Percentiles rank a stretch among this genome's conserved stretches.
These are phyloP conservation scores for Colletotrichum abscissum DNA, from an alignment of 2,329 filamentous ascomycete species.

Conservation along the genomic window DNA sequence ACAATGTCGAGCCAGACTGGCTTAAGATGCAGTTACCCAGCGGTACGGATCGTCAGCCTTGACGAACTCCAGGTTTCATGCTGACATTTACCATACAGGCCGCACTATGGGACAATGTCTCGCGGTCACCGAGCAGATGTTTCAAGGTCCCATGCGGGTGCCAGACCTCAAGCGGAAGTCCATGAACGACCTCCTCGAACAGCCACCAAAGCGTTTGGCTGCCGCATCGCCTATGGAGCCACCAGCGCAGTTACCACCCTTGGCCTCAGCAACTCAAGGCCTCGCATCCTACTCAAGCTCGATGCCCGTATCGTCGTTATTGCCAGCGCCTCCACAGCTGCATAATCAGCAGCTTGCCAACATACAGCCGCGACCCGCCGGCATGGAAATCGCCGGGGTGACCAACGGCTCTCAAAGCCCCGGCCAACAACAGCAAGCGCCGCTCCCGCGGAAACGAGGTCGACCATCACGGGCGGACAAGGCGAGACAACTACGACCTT, in stretches of 20 bases:
- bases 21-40: constrained; percentile 59
- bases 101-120: constrained; percentile 61
- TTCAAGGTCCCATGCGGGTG: constrained; percentile 45
- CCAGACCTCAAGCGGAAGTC: constrained; percentile 50
- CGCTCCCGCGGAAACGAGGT: constrained; percentile 51
- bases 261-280: constrained; percentile 16
- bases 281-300: constrained; percentile 12
- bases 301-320: constrained; percentile 16
- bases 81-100: constrained; percentile 45
- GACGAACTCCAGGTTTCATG: neutral
- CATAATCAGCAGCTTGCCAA: constrained; percentile 33
- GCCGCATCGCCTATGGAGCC: constrained; percentile 20
- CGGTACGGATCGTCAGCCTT: constrained; percentile 47
- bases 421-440: constrained; percentile 18
- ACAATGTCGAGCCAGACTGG: constrained; percentile 54
- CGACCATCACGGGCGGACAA: constrained; percentile 58
- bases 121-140: constrained; percentile 51
- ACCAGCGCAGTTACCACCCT: constrained; percentile 17
- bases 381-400: neutral
- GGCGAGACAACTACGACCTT: constrained; percentile 45
- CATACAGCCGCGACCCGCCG: constrained; percentile 36
- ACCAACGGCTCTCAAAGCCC: constrained; percentile 11
- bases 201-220: constrained; percentile 47
- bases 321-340: constrained; percentile 19
- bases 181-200: constrained; percentile 46